Base-by-base conservation (phyloP, 208 protist species). In the Trypanosoma mega region DNA sequence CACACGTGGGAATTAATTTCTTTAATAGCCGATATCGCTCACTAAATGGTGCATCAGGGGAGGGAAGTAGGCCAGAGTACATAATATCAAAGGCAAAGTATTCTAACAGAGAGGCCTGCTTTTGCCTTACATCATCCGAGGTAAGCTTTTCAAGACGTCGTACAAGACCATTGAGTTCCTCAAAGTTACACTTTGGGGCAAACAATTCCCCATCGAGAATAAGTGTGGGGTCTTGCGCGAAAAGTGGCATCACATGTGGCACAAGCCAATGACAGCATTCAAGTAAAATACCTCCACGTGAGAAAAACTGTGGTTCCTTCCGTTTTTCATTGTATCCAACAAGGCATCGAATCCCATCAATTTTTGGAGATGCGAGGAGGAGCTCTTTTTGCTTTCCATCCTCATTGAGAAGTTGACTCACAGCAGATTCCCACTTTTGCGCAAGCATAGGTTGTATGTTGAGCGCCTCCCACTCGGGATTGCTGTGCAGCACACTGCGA, bases 11-110 rank as follows among this genome's bases (percentile, higher is more conserved):
- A 58, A 92, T 91, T 18, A 92, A 67, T 48, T 78, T 78, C 65
- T 92, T 92, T 20, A 95, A 68, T 33, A 95, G 66, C 1, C 65
- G 70, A 58, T 92, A 92, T 7, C 88, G 85, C 71, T 92, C 85
- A 44, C 78, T 73, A 59, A 92, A 95, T 1, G 85, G 74, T 2
- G 85, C 88, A 24, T 68, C 34, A 0, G 52, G 50, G 3, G 76
- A 64, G 20, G 74, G 79, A 24, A 91, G 78, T 51, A 79, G 63
- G 18, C 59, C 43, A 39, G 74, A 85, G 73, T 91, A 87, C 83
- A 95, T 93, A 53, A 93, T 87, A 69, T 95, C 89, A 68, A 95
- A 95, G 4, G 85, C 83, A 59, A 89, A 92, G 76, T 91, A 93
- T 70, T 95, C 82, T 12, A 95, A 53, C 31, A 92, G 72, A 3